Percentiles rank a stretch among this genome's conserved stretches.
Conservation (phyloP, 2,329 filamentous ascomycete species). For the Claviceps purpurea region DNA sequence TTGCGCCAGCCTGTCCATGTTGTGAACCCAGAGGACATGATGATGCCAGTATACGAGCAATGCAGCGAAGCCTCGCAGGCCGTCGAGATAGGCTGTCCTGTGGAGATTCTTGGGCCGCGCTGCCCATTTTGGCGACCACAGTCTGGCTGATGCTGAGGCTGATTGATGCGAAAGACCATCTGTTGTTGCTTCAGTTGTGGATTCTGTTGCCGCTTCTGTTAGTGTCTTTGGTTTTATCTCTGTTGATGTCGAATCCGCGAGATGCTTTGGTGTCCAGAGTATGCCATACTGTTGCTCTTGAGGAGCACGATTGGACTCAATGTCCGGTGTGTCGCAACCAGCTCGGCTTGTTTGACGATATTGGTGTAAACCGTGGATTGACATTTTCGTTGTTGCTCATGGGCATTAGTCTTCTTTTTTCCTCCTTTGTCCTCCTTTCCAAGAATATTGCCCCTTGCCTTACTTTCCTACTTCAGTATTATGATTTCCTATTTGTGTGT, state of each 20-base stretch:
- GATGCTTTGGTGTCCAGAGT: background rate
- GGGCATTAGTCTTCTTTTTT: background rate
- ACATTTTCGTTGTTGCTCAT: background rate
- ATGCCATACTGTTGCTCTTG: background rate
- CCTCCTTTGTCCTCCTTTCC: background rate
- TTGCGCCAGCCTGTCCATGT: slow-evolving; percentile 7
- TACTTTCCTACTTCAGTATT: background rate
- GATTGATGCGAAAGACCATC: slow-evolving; percentile 1
- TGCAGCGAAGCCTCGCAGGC: slow-evolving; percentile 52
- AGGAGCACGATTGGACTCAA: background rate
- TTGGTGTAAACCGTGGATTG: background rate
- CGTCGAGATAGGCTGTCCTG: slow-evolving; percentile 46
- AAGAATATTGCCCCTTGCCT: background rate
- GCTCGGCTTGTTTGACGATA: background rate
- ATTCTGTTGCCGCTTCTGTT: no score
- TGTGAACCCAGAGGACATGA: slow-evolving; percentile 45
- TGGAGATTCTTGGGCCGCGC: slow-evolving; percentile 16
- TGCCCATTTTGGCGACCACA: background rate
- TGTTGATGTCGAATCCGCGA: background rate
- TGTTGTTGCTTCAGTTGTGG: background rate
- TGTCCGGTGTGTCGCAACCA: background rate
- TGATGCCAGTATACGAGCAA: slow-evolving; percentile 53
- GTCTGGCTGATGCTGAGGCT: slow-evolving; percentile 1
- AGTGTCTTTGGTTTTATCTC: no score
- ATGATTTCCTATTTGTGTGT: background rate